phyloP scores from a whole-genome alignment of 192 early-diverging fungal genomes.

The Thamnidium elegans region DNA sequence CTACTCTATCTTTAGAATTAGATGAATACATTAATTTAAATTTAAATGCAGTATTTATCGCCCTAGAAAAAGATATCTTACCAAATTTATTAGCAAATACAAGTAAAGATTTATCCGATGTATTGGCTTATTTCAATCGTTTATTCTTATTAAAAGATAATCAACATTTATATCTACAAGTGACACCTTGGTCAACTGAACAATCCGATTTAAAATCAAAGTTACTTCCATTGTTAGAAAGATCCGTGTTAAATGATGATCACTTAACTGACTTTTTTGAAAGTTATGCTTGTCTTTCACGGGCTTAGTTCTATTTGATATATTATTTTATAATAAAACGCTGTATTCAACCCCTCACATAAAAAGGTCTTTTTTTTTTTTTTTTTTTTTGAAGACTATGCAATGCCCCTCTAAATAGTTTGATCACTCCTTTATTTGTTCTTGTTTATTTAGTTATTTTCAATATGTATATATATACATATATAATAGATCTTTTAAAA shows the following conservation, averaged over 20 bases:
- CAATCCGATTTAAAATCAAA: background rate
- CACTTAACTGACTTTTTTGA: constrained; percentile 16
- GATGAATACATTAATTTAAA: constrained; percentile 19
- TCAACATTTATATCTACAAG: constrained; percentile 11
- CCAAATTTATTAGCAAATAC: constrained; percentile 22
- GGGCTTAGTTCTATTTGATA: background rate
- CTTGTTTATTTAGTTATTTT: no score
- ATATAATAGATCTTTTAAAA: no score
- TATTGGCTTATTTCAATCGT: constrained; percentile 25
- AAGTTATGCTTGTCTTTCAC: constrained; percentile 16
- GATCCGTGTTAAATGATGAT: constrained; percentile 14
- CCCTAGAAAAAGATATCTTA: constrained; percentile 10
- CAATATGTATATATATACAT: no score
- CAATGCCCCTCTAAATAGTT: no score
- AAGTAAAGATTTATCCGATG: constrained; percentile 14
- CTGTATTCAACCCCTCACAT: no score
- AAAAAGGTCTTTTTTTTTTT: no score
- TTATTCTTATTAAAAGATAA: constrained; percentile 11
- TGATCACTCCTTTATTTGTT: no score
- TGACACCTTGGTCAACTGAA: constrained; percentile 14
- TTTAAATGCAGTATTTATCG: background rate
- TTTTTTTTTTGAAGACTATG: no score
- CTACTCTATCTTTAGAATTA: constrained; percentile 2
- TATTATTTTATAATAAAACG: background rate
- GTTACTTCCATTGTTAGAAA: background rate